Evolutionary conservation across 441 rosid genomes (phyloP), one percentile per base, ranked within the genome.

Genomic region (Arabidopsis lyrata): DNA sequence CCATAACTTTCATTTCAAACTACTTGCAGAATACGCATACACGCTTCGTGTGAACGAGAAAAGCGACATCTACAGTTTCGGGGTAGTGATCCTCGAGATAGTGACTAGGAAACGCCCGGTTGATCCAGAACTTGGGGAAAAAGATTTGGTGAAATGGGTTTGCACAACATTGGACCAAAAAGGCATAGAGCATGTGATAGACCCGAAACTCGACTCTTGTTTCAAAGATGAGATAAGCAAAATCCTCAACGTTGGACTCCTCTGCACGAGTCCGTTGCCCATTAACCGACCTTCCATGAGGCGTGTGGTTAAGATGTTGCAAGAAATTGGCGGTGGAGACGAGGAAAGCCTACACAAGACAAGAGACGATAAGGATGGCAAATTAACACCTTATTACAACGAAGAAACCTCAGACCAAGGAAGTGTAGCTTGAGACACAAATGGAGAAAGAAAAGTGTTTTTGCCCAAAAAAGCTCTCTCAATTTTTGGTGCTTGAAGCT

Each of bases 11-110:
- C 0, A 8, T 59, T 53, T 52, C 31, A 66, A 55, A 15, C 76
- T 13, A 66, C 47, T 73, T 82, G 78, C 91, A 95, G 99, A 95
- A 63, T 95, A 95, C 72, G 99, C 97, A 1, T 95, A 95, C 81
- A 95, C 99, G 0, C 89, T 95, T 9, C 78, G 93, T 27, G 99
- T 95, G 83, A 93, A 91, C 22, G 99, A 95, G 85, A 95, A 95
- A 87, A 93, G 99, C n/a, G 99, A 95, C 80, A 90, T 86, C 59
- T 95, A 91, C 90, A 95, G 99, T 76, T 95, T 95, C 1, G 99
- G 99, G 0, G 98, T 95, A 22, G 98, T 95, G 29, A 84, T 93
- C n/a, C 88, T 95, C 1, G 99, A 95, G 84, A 77, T 93, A 72
- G 93, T 95, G 20, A 93, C 97, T 0, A 91, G 99, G 39, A 89